Base-by-base conservation (phyloP, 371 early-diverging fungal species). In the Conidiobolus incongruus region DNA sequence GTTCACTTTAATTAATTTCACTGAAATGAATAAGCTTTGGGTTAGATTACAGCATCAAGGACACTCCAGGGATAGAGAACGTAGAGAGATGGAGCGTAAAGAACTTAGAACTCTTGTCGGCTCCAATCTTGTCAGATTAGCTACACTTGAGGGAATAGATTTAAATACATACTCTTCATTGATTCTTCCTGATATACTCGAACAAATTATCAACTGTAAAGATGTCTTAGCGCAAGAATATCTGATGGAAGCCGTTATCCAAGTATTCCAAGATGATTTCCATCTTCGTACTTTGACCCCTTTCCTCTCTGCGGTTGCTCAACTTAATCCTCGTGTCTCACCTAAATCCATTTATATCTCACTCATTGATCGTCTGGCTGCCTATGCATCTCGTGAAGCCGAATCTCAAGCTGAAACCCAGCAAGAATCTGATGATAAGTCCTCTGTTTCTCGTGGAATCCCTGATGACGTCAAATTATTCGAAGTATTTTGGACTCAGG, bases 1-100 rank as follows among this genome's bases (percentile, higher is more conserved):
- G 28, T 96, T 96, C 52, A 82, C 85, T 45, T 62, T 96, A 33
- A 84, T 81, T 32, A 94, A 96, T 55, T 92, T 94, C 58, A 81
- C 84, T 31, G 94, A 96, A 62, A 96, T 92, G 93, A 94, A 94
- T 63, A 96, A 93, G 61, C 70, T 96, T 5, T 96, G 97, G 97
- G 94, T 96, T 12, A 78, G 97, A 0, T 59, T 92, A 45, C 97
- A 96, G 60, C 83, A 89, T 60, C 88, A 88, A 52, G 97, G 97
- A 4, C 78, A 83, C 52, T 77, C 81, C 22, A 66, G 84, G 11
- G 96, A 96, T 53, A 71, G 83, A 11, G 89, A 82, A 54, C 82
- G 79, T 57, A 64, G 94, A 31, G 92, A 93, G 57, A 70, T 75
- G 44, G 96, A 96, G 67, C 77, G 97, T 30, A 78, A 78, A 49